These are phyloP conservation scores for Saturnispora gosingensis DNA, from an alignment of 805 yeast genomes.

Conservation along the genomic window DNA sequence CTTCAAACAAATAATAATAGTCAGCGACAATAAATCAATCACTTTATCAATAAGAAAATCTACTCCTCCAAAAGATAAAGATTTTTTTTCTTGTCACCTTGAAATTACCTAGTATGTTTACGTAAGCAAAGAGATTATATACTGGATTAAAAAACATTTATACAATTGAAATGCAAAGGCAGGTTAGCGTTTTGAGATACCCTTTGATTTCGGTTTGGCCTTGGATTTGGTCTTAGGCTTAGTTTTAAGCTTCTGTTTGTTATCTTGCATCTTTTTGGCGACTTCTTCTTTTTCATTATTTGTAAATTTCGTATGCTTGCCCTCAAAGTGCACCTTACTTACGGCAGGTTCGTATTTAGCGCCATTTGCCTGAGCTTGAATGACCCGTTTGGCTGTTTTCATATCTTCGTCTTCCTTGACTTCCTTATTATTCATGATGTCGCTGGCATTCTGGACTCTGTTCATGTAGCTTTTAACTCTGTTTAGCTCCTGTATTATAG, in stretches of 20 bases:
- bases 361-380: conserved; percentile 15
- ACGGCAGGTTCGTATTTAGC: conserved; percentile 37
- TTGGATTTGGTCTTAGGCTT: neutral
- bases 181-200: neutral
- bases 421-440: conserved; percentile 21
- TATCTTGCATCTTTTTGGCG: neutral
- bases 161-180: neutral
- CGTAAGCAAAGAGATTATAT: neutral
- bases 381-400: conserved; percentile 24
- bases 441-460: conserved; percentile 37
- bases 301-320: conserved; percentile 43
- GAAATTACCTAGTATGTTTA: neutral
- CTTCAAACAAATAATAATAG: neutral
- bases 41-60: neutral
- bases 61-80: neutral
- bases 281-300: conserved; percentile 1
- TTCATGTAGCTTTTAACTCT: conserved; percentile 64
- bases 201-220: neutral
- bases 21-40: neutral
- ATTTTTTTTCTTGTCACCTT: neutral
- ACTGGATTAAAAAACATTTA: too few relatives aligned
- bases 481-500: conserved; percentile 56
- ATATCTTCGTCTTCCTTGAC: conserved; percentile 15
- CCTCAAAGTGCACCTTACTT: conserved; percentile 41
- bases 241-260: neutral